A percentile compares a stretch with the other conserved stretches of the same genome.
Evolutionary conservation across 345 rosid genomes (phyloP).

Genomic region (Heritiera littoralis): DNA sequence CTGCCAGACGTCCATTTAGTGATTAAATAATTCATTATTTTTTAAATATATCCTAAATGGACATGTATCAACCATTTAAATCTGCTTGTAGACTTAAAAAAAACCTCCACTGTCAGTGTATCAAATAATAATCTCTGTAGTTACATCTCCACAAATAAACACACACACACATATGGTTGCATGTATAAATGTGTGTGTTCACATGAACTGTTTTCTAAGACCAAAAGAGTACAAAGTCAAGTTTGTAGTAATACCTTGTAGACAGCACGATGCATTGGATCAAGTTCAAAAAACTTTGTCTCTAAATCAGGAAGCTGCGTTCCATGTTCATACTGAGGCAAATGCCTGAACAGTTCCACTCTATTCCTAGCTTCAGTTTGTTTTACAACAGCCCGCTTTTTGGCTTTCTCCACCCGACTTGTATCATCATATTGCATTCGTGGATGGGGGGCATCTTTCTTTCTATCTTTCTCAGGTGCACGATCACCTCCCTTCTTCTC

Average conservation of each 20-base stretch:
- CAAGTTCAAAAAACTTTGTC: slow-evolving; percentile 80
- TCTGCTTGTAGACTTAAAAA: not conserved
- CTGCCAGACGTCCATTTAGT: not conserved
- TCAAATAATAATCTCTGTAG: too few species aligned
- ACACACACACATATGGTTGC: not conserved
- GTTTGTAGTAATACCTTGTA: slow-evolving; percentile 58
- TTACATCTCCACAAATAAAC: not conserved
- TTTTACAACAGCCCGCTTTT: slow-evolving; percentile 83
- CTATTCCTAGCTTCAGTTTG: slow-evolving; percentile 86
- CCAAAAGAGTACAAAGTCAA: not conserved
- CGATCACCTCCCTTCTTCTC: slow-evolving; percentile 82
- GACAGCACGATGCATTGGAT: slow-evolving; percentile 91
- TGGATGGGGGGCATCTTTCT: slow-evolving; percentile 94
- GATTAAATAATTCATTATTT: not conserved
- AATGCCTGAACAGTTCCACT: slow-evolving; percentile 94
- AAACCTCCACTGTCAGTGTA: too few species aligned
- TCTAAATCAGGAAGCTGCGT: slow-evolving; percentile 85
- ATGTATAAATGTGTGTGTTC: not conserved
- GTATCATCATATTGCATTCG: slow-evolving; percentile 93
- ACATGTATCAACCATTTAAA: slow-evolving; percentile 7
- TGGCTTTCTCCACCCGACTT: slow-evolving; percentile 90
- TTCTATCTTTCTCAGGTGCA: slow-evolving; percentile 75
- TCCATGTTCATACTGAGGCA: slow-evolving; percentile 96
- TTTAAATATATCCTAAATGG: not conserved
- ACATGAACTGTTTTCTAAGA: not conserved